Percentiles rank a stretch among this genome's conserved stretches.
These are phyloP conservation scores for Diplodia seriata DNA, from an alignment of 2,329 filamentous ascomycete genomes.

Conservation along the genomic window DNA sequence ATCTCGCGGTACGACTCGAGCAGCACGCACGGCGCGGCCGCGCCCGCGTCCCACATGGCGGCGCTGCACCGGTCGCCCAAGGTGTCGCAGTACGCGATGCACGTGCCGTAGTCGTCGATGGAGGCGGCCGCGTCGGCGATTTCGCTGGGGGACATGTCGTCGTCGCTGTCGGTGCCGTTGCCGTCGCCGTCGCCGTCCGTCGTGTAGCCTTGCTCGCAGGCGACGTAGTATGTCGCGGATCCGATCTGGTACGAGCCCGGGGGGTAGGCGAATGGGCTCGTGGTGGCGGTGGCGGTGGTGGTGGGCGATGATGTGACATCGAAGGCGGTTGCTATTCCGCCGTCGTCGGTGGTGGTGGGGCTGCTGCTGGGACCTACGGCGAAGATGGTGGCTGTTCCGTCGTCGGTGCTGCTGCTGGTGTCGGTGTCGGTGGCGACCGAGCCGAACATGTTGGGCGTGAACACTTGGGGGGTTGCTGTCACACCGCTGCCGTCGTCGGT, in stretches of 20 bases:
- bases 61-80: neutral
- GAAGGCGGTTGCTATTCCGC: neutral
- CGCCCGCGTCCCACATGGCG: neutral
- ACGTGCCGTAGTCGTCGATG: conserved; percentile 3
- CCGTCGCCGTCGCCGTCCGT: too few relatives aligned
- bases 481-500: too few relatives aligned
- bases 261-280: neutral
- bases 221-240: neutral
- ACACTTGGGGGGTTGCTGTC: too few relatives aligned
- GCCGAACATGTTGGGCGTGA: too few relatives aligned
- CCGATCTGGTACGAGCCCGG: conserved; percentile 1
- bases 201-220: neutral
- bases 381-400: too few relatives aligned
- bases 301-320: too few relatives aligned
- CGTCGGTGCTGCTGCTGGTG: too few relatives aligned
- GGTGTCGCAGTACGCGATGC: neutral
- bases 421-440: too few relatives aligned
- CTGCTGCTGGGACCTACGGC: too few relatives aligned
- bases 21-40: neutral
- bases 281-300: too few relatives aligned
- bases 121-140: neutral
- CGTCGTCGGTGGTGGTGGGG: too few relatives aligned
- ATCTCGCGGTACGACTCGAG: neutral
- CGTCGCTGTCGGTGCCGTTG: too few relatives aligned
- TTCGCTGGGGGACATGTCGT: neutral